phyloP scores from a whole-genome alignment of 2,329 filamentous ascomycete species.

The Geosmithia putterillii region DNA sequence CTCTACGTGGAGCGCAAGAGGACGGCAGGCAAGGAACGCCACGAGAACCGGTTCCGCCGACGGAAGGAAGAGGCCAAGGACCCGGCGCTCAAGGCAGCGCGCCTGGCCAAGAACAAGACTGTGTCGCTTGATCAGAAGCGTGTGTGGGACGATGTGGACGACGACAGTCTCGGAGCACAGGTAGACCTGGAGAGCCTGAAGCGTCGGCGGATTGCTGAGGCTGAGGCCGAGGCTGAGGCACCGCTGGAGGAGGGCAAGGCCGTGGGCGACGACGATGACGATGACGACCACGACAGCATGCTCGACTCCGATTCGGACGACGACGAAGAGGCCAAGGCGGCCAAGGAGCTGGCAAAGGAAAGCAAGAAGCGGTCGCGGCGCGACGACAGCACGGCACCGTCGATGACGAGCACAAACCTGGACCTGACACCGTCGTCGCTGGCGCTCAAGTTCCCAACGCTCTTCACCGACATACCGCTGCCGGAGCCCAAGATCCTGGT shows the following conservation, averaged over 20 bases:
- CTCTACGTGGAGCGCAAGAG: slow-evolving; percentile 75
- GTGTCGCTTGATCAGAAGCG: slow-evolving; percentile 77
- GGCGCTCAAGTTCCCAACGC: slow-evolving; percentile 47
- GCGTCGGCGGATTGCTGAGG: slow-evolving; percentile 41
- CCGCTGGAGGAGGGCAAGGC: slow-evolving; percentile 31
- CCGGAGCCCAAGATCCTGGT: slow-evolving; percentile 74
- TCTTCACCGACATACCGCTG: slow-evolving; percentile 47
- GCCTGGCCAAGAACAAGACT: slow-evolving; percentile 68
- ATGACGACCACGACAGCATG: slow-evolving; percentile 67
- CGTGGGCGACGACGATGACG: slow-evolving; percentile 32
- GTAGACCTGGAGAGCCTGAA: slow-evolving; percentile 50
- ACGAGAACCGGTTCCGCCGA: slow-evolving; percentile 63
- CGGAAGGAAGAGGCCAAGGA: slow-evolving; percentile 81
- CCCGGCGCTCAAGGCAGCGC: slow-evolving; percentile 59
- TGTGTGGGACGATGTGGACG: slow-evolving; percentile 72
- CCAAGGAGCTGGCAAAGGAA: slow-evolving; percentile 27
- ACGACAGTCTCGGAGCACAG: slow-evolving; percentile 40
- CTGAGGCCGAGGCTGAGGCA: slow-evolving; percentile 36
- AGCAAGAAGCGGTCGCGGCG: slow-evolving; percentile 30
- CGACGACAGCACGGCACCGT: slow-evolving; percentile 41
- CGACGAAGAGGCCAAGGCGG: slow-evolving; percentile 35
- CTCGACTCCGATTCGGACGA: slow-evolving; percentile 50
- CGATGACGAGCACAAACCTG: slow-evolving; percentile 50
- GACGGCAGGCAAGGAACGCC: slow-evolving; percentile 57
- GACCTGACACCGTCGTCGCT: slow-evolving; percentile 50